phyloP scores from a whole-genome alignment of 192 early-diverging fungal genomes.

The Backusella mclennaniae region DNA sequence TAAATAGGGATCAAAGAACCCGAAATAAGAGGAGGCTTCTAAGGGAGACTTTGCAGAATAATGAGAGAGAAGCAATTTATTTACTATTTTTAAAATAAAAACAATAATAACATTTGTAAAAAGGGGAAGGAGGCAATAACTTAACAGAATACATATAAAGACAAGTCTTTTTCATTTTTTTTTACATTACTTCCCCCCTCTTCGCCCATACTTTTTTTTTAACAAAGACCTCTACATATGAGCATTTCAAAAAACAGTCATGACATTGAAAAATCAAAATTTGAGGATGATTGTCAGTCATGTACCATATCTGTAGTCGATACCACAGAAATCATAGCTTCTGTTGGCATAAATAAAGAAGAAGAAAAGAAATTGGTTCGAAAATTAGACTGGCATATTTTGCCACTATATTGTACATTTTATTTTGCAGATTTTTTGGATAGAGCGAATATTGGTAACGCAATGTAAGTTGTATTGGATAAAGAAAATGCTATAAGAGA shows the following conservation, averaged over 20 bases:
- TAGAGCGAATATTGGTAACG: constrained; percentile 74
- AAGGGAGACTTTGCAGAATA: too few relatives aligned
- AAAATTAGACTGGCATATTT: constrained; percentile 56
- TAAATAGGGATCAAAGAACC: too few relatives aligned
- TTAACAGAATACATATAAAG: not conserved
- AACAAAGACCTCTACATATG: not conserved
- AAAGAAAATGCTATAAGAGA: not conserved
- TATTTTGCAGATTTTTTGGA: constrained; percentile 66
- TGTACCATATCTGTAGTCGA: not conserved
- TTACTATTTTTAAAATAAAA: not conserved
- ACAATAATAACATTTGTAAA: not conserved
- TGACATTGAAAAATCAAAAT: not conserved
- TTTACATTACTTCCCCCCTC: not conserved
- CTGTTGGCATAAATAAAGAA: not conserved
- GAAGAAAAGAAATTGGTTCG: constrained; percentile 43
- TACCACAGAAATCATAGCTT: not conserved
- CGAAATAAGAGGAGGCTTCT: too few relatives aligned
- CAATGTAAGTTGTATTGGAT: constrained; percentile 47
- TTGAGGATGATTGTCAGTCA: not conserved
- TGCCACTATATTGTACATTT: constrained; percentile 57
- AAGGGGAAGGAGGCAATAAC: not conserved
- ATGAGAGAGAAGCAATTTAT: too few relatives aligned
- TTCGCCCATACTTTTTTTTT: not conserved
- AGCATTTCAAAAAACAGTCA: not conserved
- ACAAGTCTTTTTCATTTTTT: not conserved